These are phyloP conservation scores for Trifolium subterraneum DNA, from an alignment of 306 rosid species.

Conservation along the genomic window DNA sequence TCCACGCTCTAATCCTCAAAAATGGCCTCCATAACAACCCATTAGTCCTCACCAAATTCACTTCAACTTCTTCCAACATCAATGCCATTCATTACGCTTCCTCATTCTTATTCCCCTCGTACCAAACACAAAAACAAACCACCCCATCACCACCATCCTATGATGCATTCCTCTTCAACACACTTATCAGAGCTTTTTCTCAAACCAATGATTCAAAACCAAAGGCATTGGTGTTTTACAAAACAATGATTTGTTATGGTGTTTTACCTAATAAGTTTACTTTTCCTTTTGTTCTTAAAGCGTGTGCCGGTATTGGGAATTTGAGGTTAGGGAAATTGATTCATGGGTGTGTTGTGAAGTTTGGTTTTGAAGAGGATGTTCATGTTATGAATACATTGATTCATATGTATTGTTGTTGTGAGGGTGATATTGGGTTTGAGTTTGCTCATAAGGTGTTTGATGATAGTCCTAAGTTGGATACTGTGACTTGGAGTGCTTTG, in stretches of 20 bases:
- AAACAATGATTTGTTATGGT: conserved; percentile 55
- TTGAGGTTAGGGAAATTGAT: conserved; percentile 59
- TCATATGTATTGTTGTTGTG: conserved; percentile 76
- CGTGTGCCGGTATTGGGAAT: conserved; percentile 73
- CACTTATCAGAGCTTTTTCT: conserved; percentile 75
- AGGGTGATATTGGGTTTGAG: conserved; percentile 48
- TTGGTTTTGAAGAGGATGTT: conserved; percentile 68
- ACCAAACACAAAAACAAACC: conserved; percentile 17
- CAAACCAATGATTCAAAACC: conserved; percentile 55
- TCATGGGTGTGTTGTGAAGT: conserved; percentile 71
- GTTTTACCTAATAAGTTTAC: conserved; percentile 84
- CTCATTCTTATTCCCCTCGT: conserved; percentile 59
- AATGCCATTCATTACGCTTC: conserved; percentile 64
- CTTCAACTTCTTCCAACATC: conserved; percentile 62
- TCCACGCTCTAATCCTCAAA: conserved; percentile 70
- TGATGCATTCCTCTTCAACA: conserved; percentile 78
- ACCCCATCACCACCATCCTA: conserved; percentile 37
- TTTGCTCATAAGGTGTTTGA: conserved; percentile 76
- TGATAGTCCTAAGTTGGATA: conserved; percentile 61
- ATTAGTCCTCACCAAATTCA: conserved; percentile 83
- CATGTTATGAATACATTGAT: conserved; percentile 82
- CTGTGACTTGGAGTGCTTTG: conserved; percentile 93
- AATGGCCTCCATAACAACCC: conserved; percentile 74
- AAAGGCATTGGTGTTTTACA: conserved; percentile 51
- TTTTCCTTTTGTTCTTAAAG: conserved; percentile 86